phyloP scores from a whole-genome alignment of 371 early-diverging fungal genomes.

The Umbelopsis sp. region DNA sequence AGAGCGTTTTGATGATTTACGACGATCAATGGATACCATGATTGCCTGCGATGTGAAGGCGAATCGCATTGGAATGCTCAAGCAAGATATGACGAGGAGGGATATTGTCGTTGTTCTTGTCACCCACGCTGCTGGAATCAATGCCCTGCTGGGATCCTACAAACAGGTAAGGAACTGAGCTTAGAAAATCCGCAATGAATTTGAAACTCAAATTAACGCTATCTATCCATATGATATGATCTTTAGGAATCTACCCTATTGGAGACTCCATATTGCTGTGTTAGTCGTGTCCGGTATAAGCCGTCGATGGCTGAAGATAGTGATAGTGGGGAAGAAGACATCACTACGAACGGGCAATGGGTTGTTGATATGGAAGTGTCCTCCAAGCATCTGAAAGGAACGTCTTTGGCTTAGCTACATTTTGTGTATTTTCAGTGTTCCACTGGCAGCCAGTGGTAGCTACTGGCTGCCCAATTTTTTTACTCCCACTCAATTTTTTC shows the following conservation, averaged over 20 bases:
- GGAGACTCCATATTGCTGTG: not conserved
- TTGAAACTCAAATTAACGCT: constrained; percentile 33
- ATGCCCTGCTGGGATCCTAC: constrained; percentile 43
- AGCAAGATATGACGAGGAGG: constrained; percentile 15
- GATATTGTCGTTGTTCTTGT: constrained; percentile 30
- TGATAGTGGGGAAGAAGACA: constrained; percentile 19
- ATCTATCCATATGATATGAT: constrained; percentile 29
- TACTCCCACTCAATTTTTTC: not conserved
- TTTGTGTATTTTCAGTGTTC: not conserved
- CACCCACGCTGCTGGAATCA: constrained; percentile 48
- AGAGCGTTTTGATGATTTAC: not conserved
- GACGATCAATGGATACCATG: constrained; percentile 34
- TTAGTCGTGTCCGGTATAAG: constrained; percentile 6
- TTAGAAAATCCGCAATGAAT: not conserved
- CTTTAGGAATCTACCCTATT: constrained; percentile 26
- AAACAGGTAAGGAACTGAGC: constrained; percentile 1
- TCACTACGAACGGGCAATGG: constrained; percentile 23
- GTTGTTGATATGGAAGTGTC: constrained; percentile 26
- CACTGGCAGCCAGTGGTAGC: too few relatives aligned
- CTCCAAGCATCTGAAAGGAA: constrained; percentile 23
- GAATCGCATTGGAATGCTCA: constrained; percentile 29
- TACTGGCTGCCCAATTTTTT: not conserved
- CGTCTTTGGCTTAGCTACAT: not conserved
- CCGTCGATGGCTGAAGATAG: constrained; percentile 12
- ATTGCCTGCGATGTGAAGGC: constrained; percentile 14